These are phyloP conservation scores for Cutaneotrichosporon sp. DNA, from an alignment of 1,284 basidiomycete species.

Conservation along the genomic window DNA sequence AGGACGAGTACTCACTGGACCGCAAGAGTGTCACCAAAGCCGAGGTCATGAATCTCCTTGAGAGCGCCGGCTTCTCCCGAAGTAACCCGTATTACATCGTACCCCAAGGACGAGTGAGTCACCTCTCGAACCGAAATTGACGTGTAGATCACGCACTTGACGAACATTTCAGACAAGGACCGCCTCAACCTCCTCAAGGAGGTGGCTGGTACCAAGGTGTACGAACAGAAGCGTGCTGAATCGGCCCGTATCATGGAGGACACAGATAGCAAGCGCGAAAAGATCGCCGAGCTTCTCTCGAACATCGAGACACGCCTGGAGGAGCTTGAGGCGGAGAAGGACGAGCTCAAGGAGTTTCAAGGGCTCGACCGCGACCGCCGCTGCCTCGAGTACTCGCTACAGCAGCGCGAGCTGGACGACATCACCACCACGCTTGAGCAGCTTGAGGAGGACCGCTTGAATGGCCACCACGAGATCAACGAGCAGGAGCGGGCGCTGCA, in stretches of 20 bases:
- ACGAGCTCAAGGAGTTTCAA: conserved; percentile 94
- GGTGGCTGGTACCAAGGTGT: conserved; percentile 97
- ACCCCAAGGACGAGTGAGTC: conserved; percentile 88
- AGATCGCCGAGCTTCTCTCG: conserved; percentile 84
- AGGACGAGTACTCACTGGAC: conserved; percentile 97
- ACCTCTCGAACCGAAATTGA: background rate
- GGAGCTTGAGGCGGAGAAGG: conserved; percentile 96
- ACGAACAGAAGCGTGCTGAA: conserved; percentile 89
- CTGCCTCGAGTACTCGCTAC: conserved; percentile 92
- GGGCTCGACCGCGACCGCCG: conserved; percentile 91
- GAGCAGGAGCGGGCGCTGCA: conserved; percentile 75
- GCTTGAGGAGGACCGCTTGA: conserved; percentile 66
- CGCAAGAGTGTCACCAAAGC: conserved; percentile 88
- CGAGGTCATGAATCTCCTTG: conserved; percentile 93
- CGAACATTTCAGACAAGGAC: conserved; percentile 96
- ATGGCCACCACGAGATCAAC: conserved; percentile 81
- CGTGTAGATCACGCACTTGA: conserved; percentile 84
- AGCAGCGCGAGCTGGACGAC: conserved; percentile 86
- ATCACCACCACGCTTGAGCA: conserved; percentile 81
- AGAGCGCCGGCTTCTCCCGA: conserved; percentile 94
- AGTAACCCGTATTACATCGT: conserved; percentile 99
- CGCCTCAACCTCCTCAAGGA: conserved; percentile 92
- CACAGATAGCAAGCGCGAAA: conserved; percentile 85
- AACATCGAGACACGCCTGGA: conserved; percentile 86
- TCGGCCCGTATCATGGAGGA: conserved; percentile 95